A percentile compares a stretch with the other conserved stretches of the same genome.
Evolutionary conservation across 495 filamentous ascomycete genomes (phyloP).

Genomic region (Melanomma pulvis-pyrius): DNA sequence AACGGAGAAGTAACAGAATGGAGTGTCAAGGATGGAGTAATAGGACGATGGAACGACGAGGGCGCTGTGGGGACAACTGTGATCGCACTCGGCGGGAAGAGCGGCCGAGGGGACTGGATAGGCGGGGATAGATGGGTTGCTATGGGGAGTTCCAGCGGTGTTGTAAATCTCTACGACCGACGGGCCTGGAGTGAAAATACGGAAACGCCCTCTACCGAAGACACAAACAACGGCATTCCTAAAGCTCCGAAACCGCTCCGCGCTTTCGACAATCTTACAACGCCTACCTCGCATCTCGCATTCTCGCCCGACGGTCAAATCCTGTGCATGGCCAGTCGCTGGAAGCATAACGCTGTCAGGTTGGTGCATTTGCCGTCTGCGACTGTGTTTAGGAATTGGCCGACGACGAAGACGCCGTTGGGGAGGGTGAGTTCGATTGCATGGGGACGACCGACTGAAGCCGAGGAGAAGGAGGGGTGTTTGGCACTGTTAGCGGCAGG

Average conservation of each 20-base stretch:
- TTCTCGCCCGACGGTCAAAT: constrained; percentile 90
- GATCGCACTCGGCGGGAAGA: constrained; percentile 70
- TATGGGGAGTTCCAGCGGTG: constrained; percentile 78
- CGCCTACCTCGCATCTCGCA: constrained; percentile 70
- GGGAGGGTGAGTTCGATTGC: constrained; percentile 81
- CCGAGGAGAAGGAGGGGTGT: constrained; percentile 59
- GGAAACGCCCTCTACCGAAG: background rate
- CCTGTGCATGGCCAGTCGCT: constrained; percentile 77
- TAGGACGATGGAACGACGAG: constrained; percentile 87
- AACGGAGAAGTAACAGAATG: constrained; percentile 94
- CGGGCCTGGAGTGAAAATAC: constrained; percentile 56
- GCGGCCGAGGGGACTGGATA: constrained; percentile 57
- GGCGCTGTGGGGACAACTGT: constrained; percentile 85
- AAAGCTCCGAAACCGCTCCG: constrained; percentile 69
- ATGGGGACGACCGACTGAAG: constrained; percentile 44
- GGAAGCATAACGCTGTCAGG: constrained; percentile 84
- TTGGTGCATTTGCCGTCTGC: constrained; percentile 89
- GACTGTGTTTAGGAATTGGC: constrained; percentile 96
- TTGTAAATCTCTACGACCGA: constrained; percentile 93
- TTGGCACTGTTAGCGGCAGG: constrained; percentile 69
- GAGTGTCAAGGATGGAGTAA: constrained; percentile 64
- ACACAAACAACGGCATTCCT: constrained; percentile 54
- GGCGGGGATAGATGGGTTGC: constrained; percentile 89
- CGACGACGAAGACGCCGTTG: constrained; percentile 83
- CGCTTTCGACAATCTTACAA: constrained; percentile 82